Base-by-base conservation (phyloP, 768 basidiomycete species). In the Podaxis sp. region DNA sequence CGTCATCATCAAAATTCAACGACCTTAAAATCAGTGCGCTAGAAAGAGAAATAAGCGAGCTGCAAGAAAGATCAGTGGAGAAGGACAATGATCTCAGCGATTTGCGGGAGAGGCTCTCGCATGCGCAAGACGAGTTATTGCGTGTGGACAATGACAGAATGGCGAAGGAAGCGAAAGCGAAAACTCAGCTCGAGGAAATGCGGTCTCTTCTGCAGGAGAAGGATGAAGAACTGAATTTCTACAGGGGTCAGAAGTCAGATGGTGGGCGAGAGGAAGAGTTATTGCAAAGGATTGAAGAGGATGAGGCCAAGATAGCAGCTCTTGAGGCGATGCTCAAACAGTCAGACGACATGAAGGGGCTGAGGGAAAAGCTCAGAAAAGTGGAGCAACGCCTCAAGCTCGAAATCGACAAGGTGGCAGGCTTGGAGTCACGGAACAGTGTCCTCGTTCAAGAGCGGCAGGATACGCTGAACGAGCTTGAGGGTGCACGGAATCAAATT, bases 261-360 rank as follows among this genome's bases (percentile, higher is more conserved):
- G 75, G 71, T 21, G 74, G 75, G 61, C 75, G 89, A 54, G 90
- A 91, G 68, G 79, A 80, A 25, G 84, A 84, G 57, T 67, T 91
- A 28, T 62, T 87, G 68, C 77, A 79, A 70, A 77, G 90, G 63
- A 83, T 91, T 28, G 88, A 91, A 47, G 87, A 89, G 66, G 88
- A 91, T 63, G 86, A 86, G 51, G 84, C 82, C 4, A 88, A 84
- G 71, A 85, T 90, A 37, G 71, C 74, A 2, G 79, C 83, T 2
- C 67, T 90, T 59, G 85, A 89, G 67, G 71, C 69, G 48, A 71
- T 82, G 70, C 67, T 83, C 2, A 69, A 74, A 23, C 78, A 78
- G 32, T 68, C 74, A n/a, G 72, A 77, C 23, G 70, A 77, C 48
- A 58, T 74, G 9, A 71, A 76, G 59, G 64, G 68, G n/a, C 68